A percentile compares a stretch with the other conserved stretches of the same genome.
phyloP scores from a whole-genome alignment of 2,329 filamentous ascomycete species.

The Pyrenochaeta sp. region DNA sequence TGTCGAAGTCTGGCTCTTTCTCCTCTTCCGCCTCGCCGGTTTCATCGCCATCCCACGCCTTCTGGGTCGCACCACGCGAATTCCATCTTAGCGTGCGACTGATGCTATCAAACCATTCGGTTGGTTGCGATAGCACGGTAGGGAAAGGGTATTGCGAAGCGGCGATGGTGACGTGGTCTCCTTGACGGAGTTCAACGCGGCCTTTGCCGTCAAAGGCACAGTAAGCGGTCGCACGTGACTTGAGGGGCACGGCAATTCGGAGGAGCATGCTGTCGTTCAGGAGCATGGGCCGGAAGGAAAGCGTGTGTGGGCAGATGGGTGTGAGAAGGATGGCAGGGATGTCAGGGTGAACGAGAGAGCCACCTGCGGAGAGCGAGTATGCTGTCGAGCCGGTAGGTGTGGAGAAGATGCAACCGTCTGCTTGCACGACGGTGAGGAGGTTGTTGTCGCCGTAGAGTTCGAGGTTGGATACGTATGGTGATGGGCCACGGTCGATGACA shows the following conservation, averaged over 20 bases:
- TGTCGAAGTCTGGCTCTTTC: conserved; percentile 80
- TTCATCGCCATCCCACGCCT: conserved; percentile 71
- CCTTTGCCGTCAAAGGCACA: conserved; percentile 98
- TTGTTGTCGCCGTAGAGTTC: conserved; percentile 96
- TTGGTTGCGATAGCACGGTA: conserved; percentile 86
- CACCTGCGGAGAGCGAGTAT: conserved; percentile 94
- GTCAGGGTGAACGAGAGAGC: conserved; percentile 93
- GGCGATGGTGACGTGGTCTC: conserved; percentile 95
- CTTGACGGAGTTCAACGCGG: conserved; percentile 88
- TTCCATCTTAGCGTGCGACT: conserved; percentile 95
- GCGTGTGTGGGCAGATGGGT: conserved; percentile 95
- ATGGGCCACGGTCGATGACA: conserved; percentile 96
- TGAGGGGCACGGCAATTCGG: conserved; percentile 83
- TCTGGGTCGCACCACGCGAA: conserved; percentile 88
- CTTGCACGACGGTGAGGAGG: conserved; percentile 92
- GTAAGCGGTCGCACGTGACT: conserved; percentile 91
- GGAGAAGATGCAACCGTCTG: conserved; percentile 96
- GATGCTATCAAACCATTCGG: conserved; percentile 97
- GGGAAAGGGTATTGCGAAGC: conserved; percentile 97
- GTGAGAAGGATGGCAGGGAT: conserved; percentile 97
- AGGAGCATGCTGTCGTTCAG: conserved; percentile 93
- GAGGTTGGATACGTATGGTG: conserved; percentile 94
- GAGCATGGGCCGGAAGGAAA: conserved; percentile 98
- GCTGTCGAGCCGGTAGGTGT: conserved; percentile 91
- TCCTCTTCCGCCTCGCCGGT: conserved; percentile 57